Conservation (phyloP, 2,329 filamentous ascomycete species). For the Cercospora berteroae region DNA sequence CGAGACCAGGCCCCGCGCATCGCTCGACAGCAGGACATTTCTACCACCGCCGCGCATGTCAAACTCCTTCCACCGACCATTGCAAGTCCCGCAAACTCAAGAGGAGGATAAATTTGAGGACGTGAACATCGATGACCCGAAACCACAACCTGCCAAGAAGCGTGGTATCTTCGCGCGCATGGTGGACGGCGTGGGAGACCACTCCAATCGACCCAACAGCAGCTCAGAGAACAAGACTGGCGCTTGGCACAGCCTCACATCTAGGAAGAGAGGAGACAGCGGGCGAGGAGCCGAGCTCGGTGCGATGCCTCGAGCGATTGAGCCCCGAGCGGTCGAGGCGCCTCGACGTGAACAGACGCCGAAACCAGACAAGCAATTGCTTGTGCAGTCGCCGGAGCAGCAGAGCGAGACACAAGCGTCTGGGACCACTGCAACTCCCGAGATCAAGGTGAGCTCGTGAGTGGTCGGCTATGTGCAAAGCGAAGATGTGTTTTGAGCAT, state of each 20-base stretch:
- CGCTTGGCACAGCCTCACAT: constrained; percentile 54
- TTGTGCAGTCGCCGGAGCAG: constrained; percentile 5
- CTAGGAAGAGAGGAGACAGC: constrained; percentile 69
- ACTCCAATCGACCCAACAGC: constrained; percentile 32
- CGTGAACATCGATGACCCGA: constrained; percentile 77
- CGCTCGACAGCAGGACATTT: constrained; percentile 67
- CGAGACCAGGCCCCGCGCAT: constrained; percentile 65
- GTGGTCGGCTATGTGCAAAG: background rate
- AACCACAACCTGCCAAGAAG: constrained; percentile 63
- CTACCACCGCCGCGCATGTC: constrained; percentile 48
- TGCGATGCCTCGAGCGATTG: constrained; percentile 47
- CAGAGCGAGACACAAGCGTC: constrained; percentile 16
- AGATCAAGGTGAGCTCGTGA: constrained; percentile 31
- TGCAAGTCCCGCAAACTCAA: constrained; percentile 34
- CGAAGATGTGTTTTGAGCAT: background rate
- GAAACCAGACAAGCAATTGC: constrained; percentile 28
- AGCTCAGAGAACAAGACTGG: constrained; percentile 25
- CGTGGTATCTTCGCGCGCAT: constrained; percentile 79
- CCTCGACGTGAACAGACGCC: constrained; percentile 32
- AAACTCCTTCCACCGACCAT: constrained; percentile 35
- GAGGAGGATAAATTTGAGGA: constrained; percentile 73
- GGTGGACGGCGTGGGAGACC: constrained; percentile 53
- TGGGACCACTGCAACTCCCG: constrained; percentile 28
- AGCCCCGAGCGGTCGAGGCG: constrained; percentile 43
- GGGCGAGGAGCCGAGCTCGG: constrained; percentile 71